Percentiles rank a stretch among this genome's conserved stretches.
Evolutionary conservation across 495 filamentous ascomycete species (phyloP).

Genomic region (Neurospora pannonica): DNA sequence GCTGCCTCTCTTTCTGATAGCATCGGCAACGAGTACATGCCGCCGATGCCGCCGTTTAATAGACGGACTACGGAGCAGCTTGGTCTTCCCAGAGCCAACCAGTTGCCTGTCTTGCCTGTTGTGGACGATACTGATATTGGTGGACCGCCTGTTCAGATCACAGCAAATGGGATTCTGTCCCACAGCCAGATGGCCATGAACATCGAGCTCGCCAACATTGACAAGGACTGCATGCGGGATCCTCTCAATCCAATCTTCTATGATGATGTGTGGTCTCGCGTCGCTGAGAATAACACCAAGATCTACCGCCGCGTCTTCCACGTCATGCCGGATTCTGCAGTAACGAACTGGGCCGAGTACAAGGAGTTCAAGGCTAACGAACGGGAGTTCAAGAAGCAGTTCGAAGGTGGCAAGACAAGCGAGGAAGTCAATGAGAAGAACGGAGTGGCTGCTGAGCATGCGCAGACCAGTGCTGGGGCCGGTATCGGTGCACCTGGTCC

Average conservation of each 20-base stretch:
- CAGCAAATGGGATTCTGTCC: slow-evolving; percentile 24
- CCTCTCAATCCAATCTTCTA: slow-evolving; percentile 77
- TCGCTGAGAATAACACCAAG: slow-evolving; percentile 90
- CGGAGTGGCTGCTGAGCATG: slow-evolving; percentile 4
- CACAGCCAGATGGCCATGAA: slow-evolving; percentile 53
- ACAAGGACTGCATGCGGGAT: slow-evolving; percentile 58
- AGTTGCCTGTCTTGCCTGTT: slow-evolving; percentile 54
- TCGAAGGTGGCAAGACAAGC: slow-evolving; percentile 32
- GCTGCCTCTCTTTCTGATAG: slow-evolving; percentile 9
- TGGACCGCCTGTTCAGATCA: slow-evolving; percentile 46
- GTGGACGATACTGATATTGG: slow-evolving; percentile 75
- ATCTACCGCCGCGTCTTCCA: slow-evolving; percentile 90
- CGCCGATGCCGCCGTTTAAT: slow-evolving; percentile 40
- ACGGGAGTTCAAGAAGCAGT: slow-evolving; percentile 65
- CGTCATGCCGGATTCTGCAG: slow-evolving; percentile 92
- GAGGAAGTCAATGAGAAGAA: slow-evolving; percentile 26
- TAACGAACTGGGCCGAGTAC: slow-evolving; percentile 89
- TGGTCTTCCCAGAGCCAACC: slow-evolving; percentile 52
- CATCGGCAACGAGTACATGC: slow-evolving; percentile 34
- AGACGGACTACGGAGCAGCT: slow-evolving; percentile 43
- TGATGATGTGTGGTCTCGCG: slow-evolving; percentile 76
- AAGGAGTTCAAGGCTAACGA: slow-evolving; percentile 75
- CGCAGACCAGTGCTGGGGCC: slow-evolving; percentile 13
- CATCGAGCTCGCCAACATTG: slow-evolving; percentile 47
- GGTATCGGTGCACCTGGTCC: slow-evolving; percentile 25